Evolutionary conservation across 1,139 yeast genomes (phyloP), one percentile per base, ranked within the genome.

Genomic region (Lodderomyces metapsilosis): DNA sequence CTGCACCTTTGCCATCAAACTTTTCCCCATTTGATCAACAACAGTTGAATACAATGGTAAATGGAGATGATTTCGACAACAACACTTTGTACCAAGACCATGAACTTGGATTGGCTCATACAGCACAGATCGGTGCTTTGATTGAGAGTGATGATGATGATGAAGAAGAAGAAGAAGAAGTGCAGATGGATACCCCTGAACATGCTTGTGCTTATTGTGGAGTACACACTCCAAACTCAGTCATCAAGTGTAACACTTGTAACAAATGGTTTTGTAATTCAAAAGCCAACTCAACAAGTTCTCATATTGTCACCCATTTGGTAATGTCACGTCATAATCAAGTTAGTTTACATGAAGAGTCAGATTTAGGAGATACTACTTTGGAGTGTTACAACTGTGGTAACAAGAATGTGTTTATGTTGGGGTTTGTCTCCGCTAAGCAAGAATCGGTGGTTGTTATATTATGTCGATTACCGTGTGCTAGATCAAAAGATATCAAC

Each of bases 351-450:
- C 97, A 89, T 58, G 82, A 81, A 32, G 86, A 86, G 30, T 82
- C 92, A 0, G 92, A 87, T 48, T 68, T 89, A 35, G 97, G 97
- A 11, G 96, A 85, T 43, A 84, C 92, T 3, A 75, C 81, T 1
- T 67, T 91, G 47, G 97, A 91, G 59, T 91, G 98, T 65, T 91
- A 89, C 64, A 84, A 84, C 56, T 91, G 97, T 68, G 96, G 96
- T 18, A 80, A 79, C 56, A 79, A 74, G 46, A 91, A 89, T 53
- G 87, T 84, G 4, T 91, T 91, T 54, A 71, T 84, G 23, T 68
- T 91, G 36, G 98, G 98, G 1, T 88, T 84, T 63, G 95, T 91
- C 13, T 78, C 91, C 25, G 96, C 97, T 4, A 88, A 87, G 53
- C 79, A 83, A 46, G 95, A 88, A 52, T 84, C 91, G 4, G 91